Conservation (phyloP, 2,329 filamentous ascomycete genomes). For the Grosmannia huntii region DNA sequence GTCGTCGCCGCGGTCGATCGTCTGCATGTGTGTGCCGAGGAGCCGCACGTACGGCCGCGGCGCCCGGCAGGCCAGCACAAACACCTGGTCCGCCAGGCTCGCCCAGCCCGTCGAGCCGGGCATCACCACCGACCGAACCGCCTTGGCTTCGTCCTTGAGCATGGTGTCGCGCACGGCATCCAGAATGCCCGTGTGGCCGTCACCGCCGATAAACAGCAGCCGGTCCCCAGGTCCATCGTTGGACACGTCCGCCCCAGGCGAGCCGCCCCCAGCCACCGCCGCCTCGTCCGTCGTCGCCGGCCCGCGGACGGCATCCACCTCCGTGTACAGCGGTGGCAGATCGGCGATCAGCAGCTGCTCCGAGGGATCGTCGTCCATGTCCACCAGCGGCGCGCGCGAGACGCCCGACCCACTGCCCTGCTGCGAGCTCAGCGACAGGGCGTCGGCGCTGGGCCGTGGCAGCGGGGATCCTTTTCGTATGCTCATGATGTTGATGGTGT, state of each 20-base stretch:
- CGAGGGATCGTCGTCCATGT: constrained; percentile 18
- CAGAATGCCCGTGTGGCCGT: no score
- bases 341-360: constrained; percentile 21
- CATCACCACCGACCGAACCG: neutral
- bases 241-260: no score
- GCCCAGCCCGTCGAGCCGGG: neutral
- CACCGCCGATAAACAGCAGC: neutral
- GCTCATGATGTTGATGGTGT: constrained; percentile 12
- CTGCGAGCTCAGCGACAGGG: constrained; percentile 18
- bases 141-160: neutral
- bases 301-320: constrained; percentile 19
- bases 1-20: constrained; percentile 27
- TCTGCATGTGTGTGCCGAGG: constrained; percentile 38
- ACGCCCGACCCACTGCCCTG: neutral
- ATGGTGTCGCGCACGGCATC: neutral
- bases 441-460: constrained; percentile 12
- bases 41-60: constrained; percentile 41
- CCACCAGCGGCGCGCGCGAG: neutral
- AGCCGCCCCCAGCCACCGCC: neutral
- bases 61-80: constrained; percentile 29
- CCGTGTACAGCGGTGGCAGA: constrained; percentile 33
- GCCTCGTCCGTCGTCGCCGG: neutral
- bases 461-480: constrained; percentile 12
- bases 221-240: neutral
- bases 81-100: neutral